Evolutionary conservation across 2,329 filamentous ascomycete genomes (phyloP), one percentile per base, ranked within the genome.

Genomic region (Aphanoascus verrucosus): DNA sequence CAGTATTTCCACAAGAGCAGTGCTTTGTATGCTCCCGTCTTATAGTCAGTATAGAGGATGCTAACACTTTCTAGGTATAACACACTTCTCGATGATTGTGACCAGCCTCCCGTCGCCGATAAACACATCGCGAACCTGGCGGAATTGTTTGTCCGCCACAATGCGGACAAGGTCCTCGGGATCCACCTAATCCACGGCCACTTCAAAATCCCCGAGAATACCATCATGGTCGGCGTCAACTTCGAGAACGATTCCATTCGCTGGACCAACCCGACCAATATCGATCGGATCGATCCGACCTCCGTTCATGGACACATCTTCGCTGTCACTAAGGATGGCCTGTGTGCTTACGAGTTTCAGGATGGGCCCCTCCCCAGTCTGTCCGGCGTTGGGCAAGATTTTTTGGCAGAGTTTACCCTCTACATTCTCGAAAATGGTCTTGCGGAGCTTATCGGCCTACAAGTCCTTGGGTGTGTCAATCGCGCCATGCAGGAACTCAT

Each of bases 141-240:
- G n/a, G n/a, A n/a, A n/a, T n/a, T n/a, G n/a, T n/a, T 50, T 31
- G 17, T 28, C 34, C n/a, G 37, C n/a, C 35, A 40, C 19, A 57
- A 58, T 51, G 58, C 49, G n/a, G 40, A 60, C 19, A 56, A 55
- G 46, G 50, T 53, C 52, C 55, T 62, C 55, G 56, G 59, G 28
- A 15, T 52, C 11, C 49, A 43, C 38, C 23, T 60, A 44, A 60
- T 59, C 52, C 57, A 62, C 56, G 57, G 58, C 52, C 57, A 62
- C 54, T 61, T 61, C 54, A 57, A 60, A 32, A 60, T 57, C 37
- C 56, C 55, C 28, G 46, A 59, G 28, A 56, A 59, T 52, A 60
- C 59, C 37, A 52, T 61, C 49, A 58, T 62, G 56, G 54, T 62
- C 37, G 56, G 60, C n/a, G n/a, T n/a, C n/a, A n/a, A n/a, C n/a